Evolutionary conservation across 2,329 filamentous ascomycete species (phyloP).

Genomic region (Neoarthrinium moseri): DNA sequence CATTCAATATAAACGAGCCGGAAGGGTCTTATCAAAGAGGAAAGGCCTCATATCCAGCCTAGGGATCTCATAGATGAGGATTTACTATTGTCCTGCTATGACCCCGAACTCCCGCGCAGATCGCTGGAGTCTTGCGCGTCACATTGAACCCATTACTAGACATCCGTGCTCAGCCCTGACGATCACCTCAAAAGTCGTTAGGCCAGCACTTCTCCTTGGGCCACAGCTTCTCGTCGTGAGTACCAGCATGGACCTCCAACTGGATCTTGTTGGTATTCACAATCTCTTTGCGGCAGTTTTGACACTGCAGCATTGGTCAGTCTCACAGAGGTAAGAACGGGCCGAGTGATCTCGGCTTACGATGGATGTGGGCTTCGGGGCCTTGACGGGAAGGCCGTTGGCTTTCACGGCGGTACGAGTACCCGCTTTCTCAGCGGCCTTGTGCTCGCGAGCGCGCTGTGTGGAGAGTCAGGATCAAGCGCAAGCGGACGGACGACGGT

Average conservation of each 20-base stretch:
- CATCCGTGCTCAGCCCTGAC: no score
- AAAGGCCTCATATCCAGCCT: no score
- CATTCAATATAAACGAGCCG: no score
- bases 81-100: no score
- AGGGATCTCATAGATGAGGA: no score
- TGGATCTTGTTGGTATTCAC: constrained; percentile 50
- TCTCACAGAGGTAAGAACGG: constrained; percentile 14
- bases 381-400: constrained; percentile 54
- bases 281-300: constrained; percentile 50
- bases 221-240: constrained; percentile 48
- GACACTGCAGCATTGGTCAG: constrained; percentile 34
- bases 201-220: constrained; percentile 60
- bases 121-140: no score
- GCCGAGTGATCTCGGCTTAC: constrained; percentile 27
- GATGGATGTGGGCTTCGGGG: constrained; percentile 50
- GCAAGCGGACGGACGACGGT: background rate
- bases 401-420: constrained; percentile 52
- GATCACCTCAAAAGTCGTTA: constrained; percentile 38
- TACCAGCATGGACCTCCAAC: constrained; percentile 51
- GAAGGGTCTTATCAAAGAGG: no score
- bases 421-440: constrained; percentile 52
- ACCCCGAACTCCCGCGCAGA: no score
- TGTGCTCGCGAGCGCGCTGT: constrained; percentile 53
- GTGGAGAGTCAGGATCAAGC: constrained; percentile 3
- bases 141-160: no score